Conservation (phyloP, 2,329 filamentous ascomycete genomes). For the Colletotrichum destructivum region DNA sequence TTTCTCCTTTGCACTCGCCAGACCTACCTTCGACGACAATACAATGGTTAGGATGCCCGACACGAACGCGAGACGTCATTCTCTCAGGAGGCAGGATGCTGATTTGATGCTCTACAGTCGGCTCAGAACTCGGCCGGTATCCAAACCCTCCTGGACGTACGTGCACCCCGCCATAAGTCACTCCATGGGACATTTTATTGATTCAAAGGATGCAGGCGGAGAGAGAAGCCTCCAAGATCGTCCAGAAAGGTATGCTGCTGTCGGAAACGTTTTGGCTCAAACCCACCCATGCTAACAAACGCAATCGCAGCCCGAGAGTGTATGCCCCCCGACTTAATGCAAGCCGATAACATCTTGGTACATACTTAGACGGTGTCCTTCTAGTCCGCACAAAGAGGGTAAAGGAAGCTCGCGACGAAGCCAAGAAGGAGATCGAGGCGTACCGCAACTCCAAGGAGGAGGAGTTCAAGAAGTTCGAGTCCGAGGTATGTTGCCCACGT, state of each 20-base stretch:
- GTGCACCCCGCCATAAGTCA: conserved; percentile 50
- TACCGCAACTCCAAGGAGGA: conserved; percentile 92
- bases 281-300: conserved; percentile 3
- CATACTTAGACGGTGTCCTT: conserved; percentile 26
- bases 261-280: neutral
- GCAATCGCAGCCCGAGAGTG: conserved; percentile 84
- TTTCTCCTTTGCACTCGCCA: neutral
- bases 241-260: conserved; percentile 86
- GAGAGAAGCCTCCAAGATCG: conserved; percentile 98
- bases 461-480: conserved; percentile 95
- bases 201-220: conserved; percentile 77
- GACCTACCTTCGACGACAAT: neutral
- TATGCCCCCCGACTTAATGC: conserved; percentile 61
- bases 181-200: neutral
- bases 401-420: conserved; percentile 95
- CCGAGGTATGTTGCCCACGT: conserved; percentile 64
- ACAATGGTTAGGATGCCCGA: conserved; percentile 35
- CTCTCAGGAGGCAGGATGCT: conserved; percentile 17
- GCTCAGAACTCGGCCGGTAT: conserved; percentile 99
- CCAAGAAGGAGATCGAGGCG: conserved; percentile 96
- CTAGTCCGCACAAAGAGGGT: conserved; percentile 89
- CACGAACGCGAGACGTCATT: conserved; percentile 13
- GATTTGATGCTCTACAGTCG: conserved; percentile 71
- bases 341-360: conserved; percentile 6
- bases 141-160: conserved; percentile 97